These are phyloP conservation scores for Dioszegia crocea DNA, from an alignment of 768 basidiomycete genomes.

Conservation along the genomic window DNA sequence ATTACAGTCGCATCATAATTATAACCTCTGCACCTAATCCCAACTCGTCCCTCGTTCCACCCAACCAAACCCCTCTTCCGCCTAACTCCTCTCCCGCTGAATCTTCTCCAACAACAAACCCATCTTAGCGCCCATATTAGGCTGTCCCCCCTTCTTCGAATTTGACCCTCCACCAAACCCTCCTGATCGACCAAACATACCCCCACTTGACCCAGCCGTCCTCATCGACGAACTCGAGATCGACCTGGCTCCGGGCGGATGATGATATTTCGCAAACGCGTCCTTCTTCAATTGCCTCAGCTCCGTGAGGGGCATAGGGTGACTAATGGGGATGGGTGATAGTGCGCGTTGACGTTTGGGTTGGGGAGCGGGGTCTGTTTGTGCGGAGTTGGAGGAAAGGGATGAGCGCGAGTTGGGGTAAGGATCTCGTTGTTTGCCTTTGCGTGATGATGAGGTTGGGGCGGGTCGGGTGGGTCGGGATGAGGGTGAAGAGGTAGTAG, in stretches of 20 bases:
- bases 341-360: constrained; percentile 18
- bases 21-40: too few species aligned
- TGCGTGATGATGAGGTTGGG: background rate
- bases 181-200: constrained; percentile 21
- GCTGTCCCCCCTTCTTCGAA: constrained; percentile 53
- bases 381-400: background rate
- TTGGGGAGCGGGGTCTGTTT: background rate
- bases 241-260: too few species aligned
- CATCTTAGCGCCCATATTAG: constrained; percentile 85
- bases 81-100: constrained; percentile 51
- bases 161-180: too few species aligned
- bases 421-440: constrained; percentile 6
- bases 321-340: constrained; percentile 16
- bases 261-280: constrained; percentile 38
- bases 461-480: background rate
- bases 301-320: constrained; percentile 15
- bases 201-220: background rate
- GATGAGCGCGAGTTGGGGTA: background rate
- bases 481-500: background rate
- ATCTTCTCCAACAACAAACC: constrained; percentile 80
- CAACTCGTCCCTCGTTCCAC: too few species aligned
- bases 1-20: too few species aligned
- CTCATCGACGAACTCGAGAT: too few species aligned
- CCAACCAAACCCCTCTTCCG: background rate
- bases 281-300: constrained; percentile 38